Percentiles rank a stretch among this genome's conserved stretches.
Evolutionary conservation across 2,329 filamentous ascomycete species (phyloP).

Genomic region (Ascochyta viciae-villosae): DNA sequence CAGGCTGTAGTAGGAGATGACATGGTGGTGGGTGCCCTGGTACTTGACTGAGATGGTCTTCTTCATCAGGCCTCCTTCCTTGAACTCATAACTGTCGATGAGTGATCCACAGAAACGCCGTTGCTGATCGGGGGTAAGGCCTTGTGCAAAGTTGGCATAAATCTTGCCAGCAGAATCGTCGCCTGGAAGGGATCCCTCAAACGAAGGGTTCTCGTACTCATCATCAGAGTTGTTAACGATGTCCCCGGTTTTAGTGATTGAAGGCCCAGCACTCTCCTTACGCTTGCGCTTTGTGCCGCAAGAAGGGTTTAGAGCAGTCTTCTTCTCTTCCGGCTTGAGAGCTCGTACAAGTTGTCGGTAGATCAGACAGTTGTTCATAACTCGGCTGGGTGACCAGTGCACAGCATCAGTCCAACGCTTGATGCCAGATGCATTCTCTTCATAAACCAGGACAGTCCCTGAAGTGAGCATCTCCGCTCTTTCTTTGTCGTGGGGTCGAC

Average conservation of each 20-base stretch:
- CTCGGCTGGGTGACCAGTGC: conserved; percentile 88
- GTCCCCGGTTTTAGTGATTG: conserved; percentile 40
- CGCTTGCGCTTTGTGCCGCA: conserved; percentile 49
- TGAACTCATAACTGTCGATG: conserved; percentile 90
- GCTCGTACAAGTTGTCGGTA: conserved; percentile 73
- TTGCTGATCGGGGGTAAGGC: conserved; percentile 57
- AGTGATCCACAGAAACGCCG: conserved; percentile 78
- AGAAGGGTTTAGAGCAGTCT: conserved; percentile 44
- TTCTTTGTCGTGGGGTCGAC: conserved; percentile 86
- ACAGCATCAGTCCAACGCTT: conserved; percentile 94
- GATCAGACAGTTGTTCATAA: conserved; percentile 83
- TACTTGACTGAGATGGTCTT: conserved; percentile 87
- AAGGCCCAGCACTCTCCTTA: conserved; percentile 38
- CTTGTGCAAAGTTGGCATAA: conserved; percentile 49
- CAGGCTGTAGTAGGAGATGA: conserved; percentile 88
- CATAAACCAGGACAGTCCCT: conserved; percentile 89
- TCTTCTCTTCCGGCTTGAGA: conserved; percentile 48
- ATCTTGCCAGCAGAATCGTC: conserved; percentile 44
- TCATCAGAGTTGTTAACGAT: conserved; percentile 41
- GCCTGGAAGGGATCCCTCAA: conserved; percentile 27
- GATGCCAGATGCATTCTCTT: conserved; percentile 88
- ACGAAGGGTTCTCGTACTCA: conserved; percentile 41
- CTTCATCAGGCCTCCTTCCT: conserved; percentile 81
- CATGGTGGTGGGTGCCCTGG: conserved; percentile 77
- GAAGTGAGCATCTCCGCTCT: conserved; percentile 78